Conservation (phyloP, 164 flowering plant genomes). For the Annona cherimola region DNA sequence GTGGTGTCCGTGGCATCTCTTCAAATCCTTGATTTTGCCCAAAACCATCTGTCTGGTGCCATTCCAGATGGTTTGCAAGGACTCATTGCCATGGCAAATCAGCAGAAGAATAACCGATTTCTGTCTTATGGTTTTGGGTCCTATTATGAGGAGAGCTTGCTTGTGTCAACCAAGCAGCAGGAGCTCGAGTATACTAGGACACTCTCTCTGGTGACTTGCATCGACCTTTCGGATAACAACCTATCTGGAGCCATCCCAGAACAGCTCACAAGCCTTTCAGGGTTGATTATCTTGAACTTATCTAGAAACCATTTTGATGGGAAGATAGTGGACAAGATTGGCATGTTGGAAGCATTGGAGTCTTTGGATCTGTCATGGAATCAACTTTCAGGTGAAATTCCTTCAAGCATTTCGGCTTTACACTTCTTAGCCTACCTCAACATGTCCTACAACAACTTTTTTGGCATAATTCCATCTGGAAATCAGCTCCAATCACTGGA, state of each 20-base stretch:
- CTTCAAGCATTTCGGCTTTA: constrained; percentile 10
- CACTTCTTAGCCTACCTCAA: constrained; percentile 13
- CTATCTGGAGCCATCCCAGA: constrained; percentile 6
- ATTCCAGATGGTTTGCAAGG: constrained; percentile 16
- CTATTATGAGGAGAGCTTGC: background rate
- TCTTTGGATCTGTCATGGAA: constrained; percentile 18
- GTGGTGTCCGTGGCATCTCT: background rate
- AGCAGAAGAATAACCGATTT: background rate
- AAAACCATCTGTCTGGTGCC: constrained; percentile 16
- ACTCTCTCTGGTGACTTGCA: constrained; percentile 1
- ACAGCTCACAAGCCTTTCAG: constrained; percentile 7
- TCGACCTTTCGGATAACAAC: constrained; percentile 17
- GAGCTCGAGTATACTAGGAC: constrained; percentile 1
- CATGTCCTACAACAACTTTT: constrained; percentile 19
- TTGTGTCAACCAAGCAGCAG: constrained; percentile 5
- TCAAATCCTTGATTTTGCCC: constrained; percentile 9
- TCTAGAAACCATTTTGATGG: constrained; percentile 5
- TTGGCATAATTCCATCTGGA: constrained; percentile 19
- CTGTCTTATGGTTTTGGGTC: background rate
- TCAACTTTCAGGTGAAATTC: constrained; percentile 17
- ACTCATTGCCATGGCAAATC: constrained; percentile 9
- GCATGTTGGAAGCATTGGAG: constrained; percentile 7
- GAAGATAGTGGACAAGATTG: constrained; percentile 10
- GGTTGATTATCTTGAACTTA: constrained; percentile 11
- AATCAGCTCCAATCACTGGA: constrained; percentile 12